Evolutionary conservation across 2,329 filamentous ascomycete genomes (phyloP).

Genomic region (Apiospora arundinis): DNA sequence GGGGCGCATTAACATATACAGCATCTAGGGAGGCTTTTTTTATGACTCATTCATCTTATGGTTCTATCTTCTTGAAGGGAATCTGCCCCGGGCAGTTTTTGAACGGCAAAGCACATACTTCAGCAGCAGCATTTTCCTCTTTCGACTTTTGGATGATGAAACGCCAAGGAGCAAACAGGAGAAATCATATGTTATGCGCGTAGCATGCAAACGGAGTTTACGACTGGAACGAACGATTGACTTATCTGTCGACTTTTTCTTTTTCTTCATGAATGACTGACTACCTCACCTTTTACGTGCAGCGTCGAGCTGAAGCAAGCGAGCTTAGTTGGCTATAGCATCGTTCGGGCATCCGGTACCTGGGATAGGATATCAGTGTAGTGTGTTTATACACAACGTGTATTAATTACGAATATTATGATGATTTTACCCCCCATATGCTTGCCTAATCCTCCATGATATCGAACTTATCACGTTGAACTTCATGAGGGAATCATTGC

Average conservation of each 20-base stretch:
- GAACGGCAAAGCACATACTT: neutral
- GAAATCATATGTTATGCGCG: neutral
- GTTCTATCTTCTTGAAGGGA: neutral
- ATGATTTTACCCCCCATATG: neutral
- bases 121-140: neutral
- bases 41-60: neutral
- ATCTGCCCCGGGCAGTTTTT: neutral
- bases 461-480: neutral
- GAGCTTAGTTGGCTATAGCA: neutral
- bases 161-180: constrained; percentile 6
- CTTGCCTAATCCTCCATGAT: neutral
- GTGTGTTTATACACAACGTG: neutral
- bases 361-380: neutral
- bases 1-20: constrained; percentile 12
- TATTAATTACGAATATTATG: constrained; percentile 10
- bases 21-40: constrained; percentile 17
- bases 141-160: neutral
- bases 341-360: neutral
- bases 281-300: neutral
- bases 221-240: neutral
- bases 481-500: neutral
- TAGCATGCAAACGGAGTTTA: constrained; percentile 8
- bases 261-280: constrained; percentile 1
- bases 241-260: neutral
- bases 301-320: constrained; percentile 1